Conservation (phyloP, 2,329 filamentous ascomycete species). For the Fusarium verrucosum region DNA sequence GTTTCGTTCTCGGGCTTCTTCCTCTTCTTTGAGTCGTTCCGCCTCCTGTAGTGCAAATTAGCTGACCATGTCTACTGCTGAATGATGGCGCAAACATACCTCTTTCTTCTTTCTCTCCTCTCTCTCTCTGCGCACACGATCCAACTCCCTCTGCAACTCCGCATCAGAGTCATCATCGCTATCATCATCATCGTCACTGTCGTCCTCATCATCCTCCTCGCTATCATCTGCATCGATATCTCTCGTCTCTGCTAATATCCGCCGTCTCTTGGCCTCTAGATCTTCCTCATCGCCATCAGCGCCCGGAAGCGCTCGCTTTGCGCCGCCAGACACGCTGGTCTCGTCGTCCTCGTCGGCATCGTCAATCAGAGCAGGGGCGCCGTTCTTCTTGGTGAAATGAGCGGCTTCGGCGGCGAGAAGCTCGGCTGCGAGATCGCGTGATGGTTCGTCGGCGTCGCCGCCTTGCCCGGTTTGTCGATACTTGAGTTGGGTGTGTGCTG, state of each 20-base stretch:
- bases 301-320: slow-evolving; percentile 66
- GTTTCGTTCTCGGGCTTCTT: slow-evolving; percentile 84
- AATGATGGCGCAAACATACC: slow-evolving; percentile 32
- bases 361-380: slow-evolving; percentile 55
- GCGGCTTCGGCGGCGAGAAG: slow-evolving; percentile 87
- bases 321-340: slow-evolving; percentile 49
- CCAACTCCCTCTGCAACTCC: slow-evolving; percentile 89
- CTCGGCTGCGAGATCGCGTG: slow-evolving; percentile 86
- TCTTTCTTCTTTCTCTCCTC: slow-evolving; percentile 55
- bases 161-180: slow-evolving; percentile 69
- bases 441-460: slow-evolving; percentile 71
- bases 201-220: slow-evolving; percentile 68
- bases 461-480: slow-evolving; percentile 88
- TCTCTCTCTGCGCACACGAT: slow-evolving; percentile 88
- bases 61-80: background rate
- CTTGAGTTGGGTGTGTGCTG: slow-evolving; percentile 93
- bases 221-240: slow-evolving; percentile 82
- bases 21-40: slow-evolving; percentile 80
- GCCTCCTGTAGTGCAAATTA: slow-evolving; percentile 66
- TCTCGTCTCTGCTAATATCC: slow-evolving; percentile 86
- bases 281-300: slow-evolving; percentile 61
- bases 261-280: slow-evolving; percentile 80
- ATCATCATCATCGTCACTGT: slow-evolving; percentile 56
- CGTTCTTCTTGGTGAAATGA: slow-evolving; percentile 85
- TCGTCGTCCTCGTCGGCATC: slow-evolving; percentile 62